Evolutionary conservation across 2,329 filamentous ascomycete species (phyloP).

Genomic region (Coleophoma cylindrospora): DNA sequence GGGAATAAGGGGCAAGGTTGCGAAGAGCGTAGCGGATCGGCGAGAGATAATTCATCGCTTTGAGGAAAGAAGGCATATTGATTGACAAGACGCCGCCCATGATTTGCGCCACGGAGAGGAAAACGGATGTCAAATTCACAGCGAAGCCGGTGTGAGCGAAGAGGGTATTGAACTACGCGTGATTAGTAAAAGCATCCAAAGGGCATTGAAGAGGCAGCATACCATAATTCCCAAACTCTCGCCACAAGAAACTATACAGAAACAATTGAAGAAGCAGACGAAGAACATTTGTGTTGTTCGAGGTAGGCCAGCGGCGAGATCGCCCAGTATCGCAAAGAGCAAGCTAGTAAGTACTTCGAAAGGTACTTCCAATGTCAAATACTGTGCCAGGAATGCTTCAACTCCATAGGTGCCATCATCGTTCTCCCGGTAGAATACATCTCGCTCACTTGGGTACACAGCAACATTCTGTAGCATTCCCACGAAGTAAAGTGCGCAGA

Average conservation of each 20-base stretch:
- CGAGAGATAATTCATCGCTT: constrained; percentile 65
- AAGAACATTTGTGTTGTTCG: constrained; percentile 62
- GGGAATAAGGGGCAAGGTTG: constrained; percentile 61
- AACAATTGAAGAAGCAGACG: constrained; percentile 61
- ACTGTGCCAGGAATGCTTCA: constrained; percentile 66
- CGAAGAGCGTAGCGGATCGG: constrained; percentile 67
- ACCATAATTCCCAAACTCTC: constrained; percentile 69
- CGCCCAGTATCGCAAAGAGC: constrained; percentile 59
- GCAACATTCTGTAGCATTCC: constrained; percentile 79
- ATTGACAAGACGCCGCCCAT: constrained; percentile 70
- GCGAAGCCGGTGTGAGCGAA: constrained; percentile 73
- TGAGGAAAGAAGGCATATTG: constrained; percentile 60
- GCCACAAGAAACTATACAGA: constrained; percentile 69
- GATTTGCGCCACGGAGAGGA: constrained; percentile 65
- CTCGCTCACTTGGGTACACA: constrained; percentile 65
- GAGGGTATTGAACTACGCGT: constrained; percentile 61
- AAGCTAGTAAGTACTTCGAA: constrained; percentile 64
- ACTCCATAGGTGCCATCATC: constrained; percentile 68
- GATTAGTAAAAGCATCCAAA: no score
- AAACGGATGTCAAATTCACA: constrained; percentile 65
- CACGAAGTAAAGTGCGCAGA: constrained; percentile 67
- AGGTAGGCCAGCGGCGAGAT: constrained; percentile 61
- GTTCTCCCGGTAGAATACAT: constrained; percentile 74
- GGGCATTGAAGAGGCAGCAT: background rate
- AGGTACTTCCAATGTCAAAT: constrained; percentile 65